Conservation (phyloP, 345 rosid genomes). For the Ceriops zippeliana region DNA sequence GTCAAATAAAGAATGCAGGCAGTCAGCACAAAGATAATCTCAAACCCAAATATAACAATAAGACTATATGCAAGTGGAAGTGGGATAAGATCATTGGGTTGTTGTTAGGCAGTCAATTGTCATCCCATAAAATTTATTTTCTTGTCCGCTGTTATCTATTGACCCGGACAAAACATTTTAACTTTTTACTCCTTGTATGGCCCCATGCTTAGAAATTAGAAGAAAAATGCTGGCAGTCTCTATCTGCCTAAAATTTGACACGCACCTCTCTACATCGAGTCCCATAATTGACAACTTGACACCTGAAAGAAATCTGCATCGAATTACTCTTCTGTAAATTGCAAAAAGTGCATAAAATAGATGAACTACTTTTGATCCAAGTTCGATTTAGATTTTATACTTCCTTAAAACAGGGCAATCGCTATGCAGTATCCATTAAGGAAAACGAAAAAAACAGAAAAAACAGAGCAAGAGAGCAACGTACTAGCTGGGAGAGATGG, state of each 20-base stretch:
- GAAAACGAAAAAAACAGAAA: neutral
- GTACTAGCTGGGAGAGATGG: constrained; percentile 38
- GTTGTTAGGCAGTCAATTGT: constrained; percentile 12
- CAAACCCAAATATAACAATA: constrained; percentile 1
- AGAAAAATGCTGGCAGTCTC: neutral
- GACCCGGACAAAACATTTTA: constrained; percentile 22
- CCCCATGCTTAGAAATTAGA: neutral
- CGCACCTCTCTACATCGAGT: neutral
- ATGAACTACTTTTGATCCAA: constrained; percentile 16
- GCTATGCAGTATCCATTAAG: too few species aligned
- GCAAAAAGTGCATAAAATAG: neutral
- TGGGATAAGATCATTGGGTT: constrained; percentile 20
- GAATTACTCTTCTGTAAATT: constrained; percentile 24
- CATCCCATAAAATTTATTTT: constrained; percentile 6
- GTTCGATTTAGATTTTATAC: neutral
- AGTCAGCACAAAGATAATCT: neutral
- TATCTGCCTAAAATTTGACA: neutral
- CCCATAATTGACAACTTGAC: neutral
- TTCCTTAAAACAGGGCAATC: neutral
- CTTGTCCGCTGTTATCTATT: constrained; percentile 12
- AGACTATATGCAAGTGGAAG: constrained; percentile 36
- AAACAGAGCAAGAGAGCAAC: constrained; percentile 5
- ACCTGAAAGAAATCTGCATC: constrained; percentile 4
- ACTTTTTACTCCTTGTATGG: neutral
- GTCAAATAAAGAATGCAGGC: too few species aligned